Conservation (phyloP, 768 basidiomycete genomes). For the Tulasnella sp. region DNA sequence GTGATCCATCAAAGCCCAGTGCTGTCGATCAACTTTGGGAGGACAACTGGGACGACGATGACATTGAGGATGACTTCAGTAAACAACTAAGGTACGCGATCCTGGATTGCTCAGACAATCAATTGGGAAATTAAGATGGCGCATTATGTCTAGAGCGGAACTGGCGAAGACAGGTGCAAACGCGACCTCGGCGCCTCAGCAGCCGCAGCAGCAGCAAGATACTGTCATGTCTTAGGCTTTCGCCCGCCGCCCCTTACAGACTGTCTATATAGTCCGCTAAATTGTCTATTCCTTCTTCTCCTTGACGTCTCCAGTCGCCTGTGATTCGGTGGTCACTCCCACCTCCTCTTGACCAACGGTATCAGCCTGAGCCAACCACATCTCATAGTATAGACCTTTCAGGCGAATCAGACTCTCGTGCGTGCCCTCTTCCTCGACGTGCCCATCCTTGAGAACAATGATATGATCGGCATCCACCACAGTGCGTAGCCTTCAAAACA, state of each 20-base stretch:
- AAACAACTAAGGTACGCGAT: conserved; percentile 75
- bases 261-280: neutral
- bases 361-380: conserved; percentile 62
- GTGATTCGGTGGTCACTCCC: neutral
- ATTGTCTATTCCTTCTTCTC: neutral
- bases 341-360: neutral
- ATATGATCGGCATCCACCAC: conserved; percentile 91
- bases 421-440: conserved; percentile 85
- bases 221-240: conserved; percentile 8
- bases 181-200: neutral
- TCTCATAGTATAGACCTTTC: conserved; percentile 61
- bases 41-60: conserved; percentile 99
- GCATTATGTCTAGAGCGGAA: neutral
- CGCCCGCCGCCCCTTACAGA: neutral
- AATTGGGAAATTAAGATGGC: neutral
- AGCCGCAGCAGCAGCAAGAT: neutral
- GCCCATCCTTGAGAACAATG: conserved; percentile 85
- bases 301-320: neutral
- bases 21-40: conserved; percentile 80
- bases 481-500: conserved; percentile 47
- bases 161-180: neutral
- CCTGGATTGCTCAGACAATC: neutral
- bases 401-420: conserved; percentile 71
- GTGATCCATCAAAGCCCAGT: conserved; percentile 63
- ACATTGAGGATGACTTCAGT: conserved; percentile 95